Evolutionary conservation across 257 asterid species (phyloP), one percentile per base, ranked within the genome.

Genomic region (Misopates orontium): DNA sequence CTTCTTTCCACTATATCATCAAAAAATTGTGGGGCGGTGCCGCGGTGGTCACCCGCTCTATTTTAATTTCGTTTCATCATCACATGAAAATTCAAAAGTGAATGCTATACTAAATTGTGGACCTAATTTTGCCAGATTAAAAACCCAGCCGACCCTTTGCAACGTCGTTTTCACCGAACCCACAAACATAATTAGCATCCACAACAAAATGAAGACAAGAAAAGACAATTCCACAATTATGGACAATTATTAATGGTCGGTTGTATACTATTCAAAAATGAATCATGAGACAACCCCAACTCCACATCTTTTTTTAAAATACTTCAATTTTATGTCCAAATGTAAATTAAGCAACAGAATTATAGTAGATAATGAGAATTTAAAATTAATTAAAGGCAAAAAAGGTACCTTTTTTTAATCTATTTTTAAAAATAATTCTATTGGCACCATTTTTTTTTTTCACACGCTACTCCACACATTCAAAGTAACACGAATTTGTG

Each of bases 191-290:
- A 47, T 11, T 40, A 32, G 0, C 1, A 25, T 11, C 25, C 5
- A 55, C 45, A n/a, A 21, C 16, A 10, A 45, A 14, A 19, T 3
- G 11, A 56, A 31, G 15, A 6, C 10, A 18, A 36, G 15, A 17
- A 36, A 15, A 15, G 2, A 39, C 40, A 48, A 62, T 61, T 48
- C 18, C 44, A 31, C n/a, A 32, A 28, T 28, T 28, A 7, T 28
- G 36, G 7, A 28, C 36, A 68, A 73, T 78, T 73, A 73, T 79
- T 68, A 44, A 64, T 69, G 79, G 85, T 79, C 87, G 87, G 87
- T 64, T 71, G 31, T 59, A 79, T 71, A 56, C 69, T 79, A 72
- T 50, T 79, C 73, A 67, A 73, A 78, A 24, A 47, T 17, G 58
- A 61, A 73, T 55, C 79, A 28, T 28, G 36, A 28, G 36, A 28